Evolutionary conservation across 169 alveolate genomes (phyloP).

Genomic region (Eimeria maxima): DNA sequence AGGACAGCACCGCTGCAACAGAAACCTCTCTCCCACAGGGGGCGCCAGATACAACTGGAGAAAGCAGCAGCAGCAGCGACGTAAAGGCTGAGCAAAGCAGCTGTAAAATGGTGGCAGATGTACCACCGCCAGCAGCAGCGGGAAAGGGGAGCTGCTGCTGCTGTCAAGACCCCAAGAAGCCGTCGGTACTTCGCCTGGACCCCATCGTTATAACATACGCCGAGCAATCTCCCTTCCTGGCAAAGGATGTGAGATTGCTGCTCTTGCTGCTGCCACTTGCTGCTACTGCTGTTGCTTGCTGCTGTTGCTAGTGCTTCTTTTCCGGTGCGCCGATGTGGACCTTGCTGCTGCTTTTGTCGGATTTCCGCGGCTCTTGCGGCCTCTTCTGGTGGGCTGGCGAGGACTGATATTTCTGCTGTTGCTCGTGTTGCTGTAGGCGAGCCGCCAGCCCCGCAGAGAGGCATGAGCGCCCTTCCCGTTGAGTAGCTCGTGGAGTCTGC

Average conservation of each 20-base stretch:
- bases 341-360: not conserved
- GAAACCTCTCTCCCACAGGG: not conserved
- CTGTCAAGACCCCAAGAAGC: not conserved
- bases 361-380: not conserved
- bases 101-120: not conserved
- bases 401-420: not conserved
- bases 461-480: not conserved
- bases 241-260: too few species aligned
- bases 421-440: not conserved
- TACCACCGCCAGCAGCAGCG: not conserved
- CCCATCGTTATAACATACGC: slow-evolving; percentile 2
- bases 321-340: not conserved
- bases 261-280: too few species aligned
- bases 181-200: not conserved
- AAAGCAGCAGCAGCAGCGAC: slow-evolving; percentile 4
- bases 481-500: not conserved
- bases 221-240: slow-evolving; percentile 14
- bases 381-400: not conserved
- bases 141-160: not conserved
- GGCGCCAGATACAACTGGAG: not conserved
- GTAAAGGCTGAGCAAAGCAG: not conserved
- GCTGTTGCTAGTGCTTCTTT: too few species aligned
- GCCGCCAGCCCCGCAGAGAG: slow-evolving; percentile 7
- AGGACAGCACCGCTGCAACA: not conserved
- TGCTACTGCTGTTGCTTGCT: too few species aligned